Base-by-base conservation (phyloP, 2,329 filamentous ascomycete species). In the Apiospora phragmitis region DNA sequence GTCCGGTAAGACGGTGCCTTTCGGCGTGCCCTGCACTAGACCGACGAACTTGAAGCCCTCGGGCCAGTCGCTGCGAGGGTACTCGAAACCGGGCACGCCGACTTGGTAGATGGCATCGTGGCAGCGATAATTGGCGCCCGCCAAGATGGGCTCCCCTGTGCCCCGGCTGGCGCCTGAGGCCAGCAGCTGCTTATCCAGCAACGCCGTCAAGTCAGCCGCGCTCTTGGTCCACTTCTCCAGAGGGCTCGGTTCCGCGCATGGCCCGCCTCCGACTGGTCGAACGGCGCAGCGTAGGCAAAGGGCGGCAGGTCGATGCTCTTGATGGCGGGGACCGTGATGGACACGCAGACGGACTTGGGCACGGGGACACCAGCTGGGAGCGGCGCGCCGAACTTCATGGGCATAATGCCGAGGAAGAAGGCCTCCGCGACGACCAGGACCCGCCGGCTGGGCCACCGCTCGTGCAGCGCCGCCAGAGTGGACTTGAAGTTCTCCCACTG, bases 31-130 rank as follows among this genome's bases (percentile, higher is more conserved):
- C 69, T 78, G 81, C 3, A 81, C 77, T 4, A 82, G 75, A 2
- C 82, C 82, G 2, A 79, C 75, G 69, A 83, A 79, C 55, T 72
- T 74, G 72, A 83, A 82, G 1, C 77, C 74, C 1, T 68, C 6
- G 1, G 81, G 81, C 75, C 78, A 81, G 76, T 82, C 81, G 67
- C 75, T 75, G 62, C 81, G 79, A 14, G 81, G 80, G 49, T 81
- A 82, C 72, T 82, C 81, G 70, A 83, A 79, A 8, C 77, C 76
- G 4, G 80, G 80, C 9, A 83, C 76, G 18, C 81, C 82, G 21
- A 82, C 73, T 72, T 82, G 81, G 62, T 81, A 72, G 68, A 83
- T 80, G 3, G 73, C 73, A 26, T 77, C 74, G 69, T 82, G 80
- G 68, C 77, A 77, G 11, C 71, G 74, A 71, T 83, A 83, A 68